Percentiles rank a stretch among this genome's conserved stretches.
These are phyloP conservation scores for Trypanosoma avium DNA, from an alignment of 208 protist species.

Conservation along the genomic window DNA sequence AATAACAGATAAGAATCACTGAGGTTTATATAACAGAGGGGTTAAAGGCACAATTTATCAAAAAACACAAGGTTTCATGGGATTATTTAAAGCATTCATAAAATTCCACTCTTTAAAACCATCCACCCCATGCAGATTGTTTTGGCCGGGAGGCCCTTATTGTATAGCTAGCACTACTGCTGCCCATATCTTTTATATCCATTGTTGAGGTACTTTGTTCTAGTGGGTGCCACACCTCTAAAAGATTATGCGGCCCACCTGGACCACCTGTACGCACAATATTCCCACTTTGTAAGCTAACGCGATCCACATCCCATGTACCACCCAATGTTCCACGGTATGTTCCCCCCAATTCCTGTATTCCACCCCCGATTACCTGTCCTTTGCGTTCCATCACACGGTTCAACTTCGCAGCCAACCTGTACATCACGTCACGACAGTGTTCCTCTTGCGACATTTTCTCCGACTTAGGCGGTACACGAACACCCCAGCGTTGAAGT, in stretches of 20 bases:
- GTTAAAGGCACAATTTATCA: too few species aligned
- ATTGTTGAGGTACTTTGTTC: background rate
- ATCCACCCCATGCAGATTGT: background rate
- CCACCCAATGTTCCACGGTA: too few species aligned
- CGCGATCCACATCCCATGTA: background rate
- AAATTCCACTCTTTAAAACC: background rate
- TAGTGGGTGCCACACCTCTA: background rate
- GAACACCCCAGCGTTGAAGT: slow-evolving; percentile 34
- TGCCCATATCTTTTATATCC: background rate
- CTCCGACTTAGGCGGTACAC: slow-evolving; percentile 8
- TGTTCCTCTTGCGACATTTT: slow-evolving; percentile 30
- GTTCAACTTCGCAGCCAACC: slow-evolving; percentile 26
- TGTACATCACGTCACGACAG: slow-evolving; percentile 33
- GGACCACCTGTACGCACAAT: background rate
- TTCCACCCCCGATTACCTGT: background rate
- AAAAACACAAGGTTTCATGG: background rate
- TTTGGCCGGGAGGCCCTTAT: background rate
- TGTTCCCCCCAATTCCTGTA: background rate
- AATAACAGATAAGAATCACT: too few species aligned
- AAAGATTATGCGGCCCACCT: background rate
- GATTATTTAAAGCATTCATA: background rate
- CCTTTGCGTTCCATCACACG: background rate
- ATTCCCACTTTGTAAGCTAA: background rate
- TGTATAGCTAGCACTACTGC: background rate
- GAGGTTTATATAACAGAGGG: too few species aligned